Conservation (phyloP, 2,329 filamentous ascomycete genomes). For the Pyrenophora graminea region DNA sequence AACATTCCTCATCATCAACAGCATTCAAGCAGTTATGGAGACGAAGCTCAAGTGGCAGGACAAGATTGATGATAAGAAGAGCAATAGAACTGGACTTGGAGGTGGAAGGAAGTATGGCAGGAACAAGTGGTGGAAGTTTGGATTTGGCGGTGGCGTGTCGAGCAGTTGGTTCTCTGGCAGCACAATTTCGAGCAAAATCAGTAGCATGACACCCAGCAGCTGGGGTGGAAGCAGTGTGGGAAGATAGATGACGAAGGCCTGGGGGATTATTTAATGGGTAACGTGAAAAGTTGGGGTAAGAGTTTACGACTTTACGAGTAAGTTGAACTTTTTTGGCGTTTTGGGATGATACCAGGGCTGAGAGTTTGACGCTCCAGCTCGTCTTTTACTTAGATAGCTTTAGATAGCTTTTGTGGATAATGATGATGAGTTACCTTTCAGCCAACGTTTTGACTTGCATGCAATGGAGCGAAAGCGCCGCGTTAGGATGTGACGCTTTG, state of each 20-base stretch:
- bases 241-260: background rate
- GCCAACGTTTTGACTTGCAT: too few species aligned
- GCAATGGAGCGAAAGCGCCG: background rate
- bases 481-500: constrained; percentile 6
- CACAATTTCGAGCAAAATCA: constrained; percentile 45
- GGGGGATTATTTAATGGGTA: background rate
- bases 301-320: constrained; percentile 10
- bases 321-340: constrained; percentile 6
- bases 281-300: constrained; percentile 3
- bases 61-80: constrained; percentile 39
- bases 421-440: constrained; percentile 2
- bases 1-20: constrained; percentile 81
- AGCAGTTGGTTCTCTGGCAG: constrained; percentile 46
- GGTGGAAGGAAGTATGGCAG: constrained; percentile 29
- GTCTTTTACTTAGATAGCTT: constrained; percentile 1
- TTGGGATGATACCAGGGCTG: constrained; percentile 12
- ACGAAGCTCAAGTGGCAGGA: constrained; percentile 69
- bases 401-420: constrained; percentile 9
- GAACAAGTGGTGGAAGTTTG: constrained; percentile 28
- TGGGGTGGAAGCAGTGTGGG: constrained; percentile 42
- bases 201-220: constrained; percentile 37
- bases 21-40: constrained; percentile 83
- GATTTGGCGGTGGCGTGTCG: constrained; percentile 34
- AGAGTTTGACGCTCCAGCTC: background rate
- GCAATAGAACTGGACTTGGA: constrained; percentile 30